A percentile compares a stretch with the other conserved stretches of the same genome.
Evolutionary conservation across 257 asterid genomes (phyloP).

Genomic region (Primulina huaijiensis): DNA sequence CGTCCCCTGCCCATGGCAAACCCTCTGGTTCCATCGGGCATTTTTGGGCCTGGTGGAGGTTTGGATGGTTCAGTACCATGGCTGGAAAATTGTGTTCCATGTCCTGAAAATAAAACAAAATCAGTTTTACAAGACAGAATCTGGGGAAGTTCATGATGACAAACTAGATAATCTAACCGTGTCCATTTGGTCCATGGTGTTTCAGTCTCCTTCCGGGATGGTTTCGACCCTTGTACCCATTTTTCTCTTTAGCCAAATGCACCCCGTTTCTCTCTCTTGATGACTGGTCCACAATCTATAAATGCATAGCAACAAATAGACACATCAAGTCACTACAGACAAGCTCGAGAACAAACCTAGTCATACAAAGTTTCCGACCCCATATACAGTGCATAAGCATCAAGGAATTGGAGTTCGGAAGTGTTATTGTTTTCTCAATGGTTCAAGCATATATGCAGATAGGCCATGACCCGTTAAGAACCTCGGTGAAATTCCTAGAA

Average conservation of each 20-base stretch:
- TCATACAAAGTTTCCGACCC: background rate
- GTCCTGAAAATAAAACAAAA: slow-evolving; percentile 39
- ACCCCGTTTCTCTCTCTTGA: slow-evolving; percentile 47
- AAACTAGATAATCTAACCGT: slow-evolving; percentile 46
- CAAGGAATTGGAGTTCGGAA: no score
- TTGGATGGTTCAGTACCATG: slow-evolving; percentile 66
- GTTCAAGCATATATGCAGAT: background rate
- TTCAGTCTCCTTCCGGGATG: slow-evolving; percentile 81
- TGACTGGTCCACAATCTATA: slow-evolving; percentile 52
- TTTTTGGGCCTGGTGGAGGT: slow-evolving; percentile 96
- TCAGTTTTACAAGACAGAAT: background rate
- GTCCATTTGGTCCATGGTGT: slow-evolving; percentile 56
- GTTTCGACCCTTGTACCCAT: slow-evolving; percentile 49
- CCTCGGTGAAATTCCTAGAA: background rate
- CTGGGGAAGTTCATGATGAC: background rate
- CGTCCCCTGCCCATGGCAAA: slow-evolving; percentile 84
- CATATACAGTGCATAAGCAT: background rate
- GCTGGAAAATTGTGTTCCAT: slow-evolving; percentile 41
- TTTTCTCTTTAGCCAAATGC: slow-evolving; percentile 54
- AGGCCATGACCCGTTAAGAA: background rate
- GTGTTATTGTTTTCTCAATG: background rate
- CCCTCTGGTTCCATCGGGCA: slow-evolving; percentile 98
- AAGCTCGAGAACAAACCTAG: background rate
- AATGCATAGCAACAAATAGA: slow-evolving; percentile 11
- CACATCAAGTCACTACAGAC: background rate